Evolutionary conservation across 352 stramenopile species (phyloP), one percentile per base, ranked within the genome.

Genomic region (Phytopythium montanum): DNA sequence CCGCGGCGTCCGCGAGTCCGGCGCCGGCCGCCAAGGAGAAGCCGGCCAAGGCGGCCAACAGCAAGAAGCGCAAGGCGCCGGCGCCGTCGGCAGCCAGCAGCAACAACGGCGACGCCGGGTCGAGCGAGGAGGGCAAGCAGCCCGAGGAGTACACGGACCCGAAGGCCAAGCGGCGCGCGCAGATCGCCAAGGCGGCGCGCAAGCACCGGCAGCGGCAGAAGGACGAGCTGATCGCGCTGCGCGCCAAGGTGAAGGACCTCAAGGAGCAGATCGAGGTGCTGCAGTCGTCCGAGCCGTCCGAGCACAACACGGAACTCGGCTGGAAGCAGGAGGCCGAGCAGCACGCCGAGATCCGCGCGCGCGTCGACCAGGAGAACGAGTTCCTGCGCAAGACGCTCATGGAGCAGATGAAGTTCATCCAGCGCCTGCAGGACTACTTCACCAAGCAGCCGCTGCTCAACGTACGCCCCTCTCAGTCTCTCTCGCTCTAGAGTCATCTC

Each of bases 401-500:
- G 84, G 86, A 95, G 61, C 86, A 95, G 78, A 95, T 95, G 86
- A 95, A 95, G 73, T 95, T 95, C 54, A 95, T 95, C 54, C 86
- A 95, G 72, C 75, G 84, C 25, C 73, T 95, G 31, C 86, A 95
- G 69, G 86, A 95, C 67, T 95, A 95, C 66, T 95, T 95, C 62
- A 93, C 84, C 41, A 95, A 95, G 75, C 86, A 95, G 72, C 86
- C 86, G 45, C 72, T 95, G 46, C 78, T 95, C 54, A 95, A 95
- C 66, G 73, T 81, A 70, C 29, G 72, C 70, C 1, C n/a, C 38
- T n/a, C 38, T 44, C 38, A 19, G 21, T 14, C 14, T 19, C 0
- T 44, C 4, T 44, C n/a, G n/a, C n/a, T n/a, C n/a, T n/a, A n/a
- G n/a, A n/a, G n/a, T n/a, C n/a, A n/a, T n/a, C n/a, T n/a, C n/a